Conservation (phyloP, 2,329 filamentous ascomycete species). For the Aspergillus flavus region DNA sequence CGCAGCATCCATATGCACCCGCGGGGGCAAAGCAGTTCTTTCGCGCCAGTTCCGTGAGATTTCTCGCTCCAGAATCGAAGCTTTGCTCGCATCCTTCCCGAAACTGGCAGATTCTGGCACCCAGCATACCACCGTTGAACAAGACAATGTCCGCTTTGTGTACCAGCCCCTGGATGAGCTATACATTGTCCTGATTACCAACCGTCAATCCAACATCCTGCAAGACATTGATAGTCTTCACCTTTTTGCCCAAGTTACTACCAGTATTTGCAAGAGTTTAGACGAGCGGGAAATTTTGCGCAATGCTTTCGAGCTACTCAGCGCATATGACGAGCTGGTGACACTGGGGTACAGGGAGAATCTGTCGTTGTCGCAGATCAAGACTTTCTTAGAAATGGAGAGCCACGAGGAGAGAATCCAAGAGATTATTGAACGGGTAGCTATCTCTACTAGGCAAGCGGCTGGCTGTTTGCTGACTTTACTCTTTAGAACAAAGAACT, state of each 20-base stretch:
- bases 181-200: slow-evolving; percentile 99
- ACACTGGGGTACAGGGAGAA: slow-evolving; percentile 96
- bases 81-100: slow-evolving; percentile 92
- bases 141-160: slow-evolving; percentile 99
- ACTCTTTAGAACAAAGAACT: slow-evolving; percentile 85
- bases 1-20: slow-evolving; percentile 97
- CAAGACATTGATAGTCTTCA: slow-evolving; percentile 99
- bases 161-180: slow-evolving; percentile 99
- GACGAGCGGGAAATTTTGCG: slow-evolving; percentile 94
- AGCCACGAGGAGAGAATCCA: slow-evolving; percentile 98
- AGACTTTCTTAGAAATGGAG: slow-evolving; percentile 99
- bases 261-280: slow-evolving; percentile 91
- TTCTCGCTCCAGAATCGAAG: slow-evolving; percentile 94
- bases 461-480: slow-evolving; percentile 25
- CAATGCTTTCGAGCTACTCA: slow-evolving; percentile 94
- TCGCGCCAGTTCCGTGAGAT: slow-evolving; percentile 98
- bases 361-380: slow-evolving; percentile 93
- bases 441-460: slow-evolving; percentile 26
- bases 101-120: slow-evolving; percentile 95
- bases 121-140: slow-evolving; percentile 97
- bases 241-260: slow-evolving; percentile 95
- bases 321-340: slow-evolving; percentile 95
- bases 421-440: slow-evolving; percentile 89
- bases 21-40: slow-evolving; percentile 96
- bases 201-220: slow-evolving; percentile 97